Base-by-base conservation (phyloP, 257 asterid species). In the Cruciata laevipes region DNA sequence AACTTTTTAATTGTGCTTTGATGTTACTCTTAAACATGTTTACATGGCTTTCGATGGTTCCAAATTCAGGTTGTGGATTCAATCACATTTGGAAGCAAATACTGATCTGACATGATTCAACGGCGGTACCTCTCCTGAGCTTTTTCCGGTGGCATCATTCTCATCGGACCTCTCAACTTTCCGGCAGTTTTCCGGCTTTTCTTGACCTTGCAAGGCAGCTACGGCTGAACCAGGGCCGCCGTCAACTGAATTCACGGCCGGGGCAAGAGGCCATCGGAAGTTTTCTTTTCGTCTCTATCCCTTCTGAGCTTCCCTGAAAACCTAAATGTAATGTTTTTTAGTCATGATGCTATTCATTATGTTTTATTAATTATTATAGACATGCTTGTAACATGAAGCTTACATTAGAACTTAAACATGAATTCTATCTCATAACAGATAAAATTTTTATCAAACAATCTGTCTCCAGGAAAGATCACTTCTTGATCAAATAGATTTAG, bases 61-160 rank as follows among this genome's bases (percentile, higher is more conserved):
- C 4, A 4, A 7, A 11, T 27, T 58, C 25, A 57, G 32, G 18
- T 4, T 2, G 14, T 57, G 18, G 30, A 30, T 23, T 57, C 62
- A 57, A 4, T 13, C 1, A 42, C n/a, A 23, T 25, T 23, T 23
- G 62, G 63, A 59, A 59, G n/a, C 35, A 24, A 24, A 25, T 59
- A 32, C 55, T 59, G 31, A 24, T 11, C 1, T 63, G 33, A 63
- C 6, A 33, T 12, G 18, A 63, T 12, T 11, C 1, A 6, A 16
- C 3, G 67, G 67, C 30, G 67, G 24, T 63, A 63, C 30, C 67
- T 63, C 67, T 63, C 67, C 67, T 63, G 67, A 63, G 67, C 67
- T 63, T 63, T n/a, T 37, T 63, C 52, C 27, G 5, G 0, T 61
- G 25, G 21, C 47, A 1, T 17, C 8, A 8, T 18, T 31, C n/a